Percentiles rank a stretch among this genome's conserved stretches.
phyloP scores from a whole-genome alignment of 2,329 filamentous ascomycete genomes.

The Polychaeton citri region DNA sequence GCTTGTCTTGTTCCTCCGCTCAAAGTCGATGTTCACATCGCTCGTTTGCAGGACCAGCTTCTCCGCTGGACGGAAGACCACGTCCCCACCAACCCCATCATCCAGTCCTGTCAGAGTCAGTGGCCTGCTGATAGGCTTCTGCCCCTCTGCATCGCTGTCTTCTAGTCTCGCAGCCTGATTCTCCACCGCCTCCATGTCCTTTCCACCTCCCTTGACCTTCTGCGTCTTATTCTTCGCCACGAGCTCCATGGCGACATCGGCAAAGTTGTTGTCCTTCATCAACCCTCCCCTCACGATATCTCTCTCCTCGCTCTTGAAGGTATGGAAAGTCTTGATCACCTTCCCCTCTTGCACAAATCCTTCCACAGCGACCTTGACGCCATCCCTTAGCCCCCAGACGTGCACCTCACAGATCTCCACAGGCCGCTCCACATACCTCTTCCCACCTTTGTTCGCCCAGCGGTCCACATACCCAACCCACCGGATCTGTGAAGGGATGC shows the following conservation, averaged over 20 bases:
- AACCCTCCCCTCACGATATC: conserved; percentile 48
- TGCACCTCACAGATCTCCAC: conserved; percentile 83
- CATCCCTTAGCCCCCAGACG: conserved; percentile 74
- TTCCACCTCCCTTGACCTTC: conserved; percentile 6
- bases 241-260: conserved; percentile 32
- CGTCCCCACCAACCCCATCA: conserved; percentile 49
- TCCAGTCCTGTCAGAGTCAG: conserved; percentile 7
- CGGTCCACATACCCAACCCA: conserved; percentile 82
- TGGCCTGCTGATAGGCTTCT: conserved; percentile 3
- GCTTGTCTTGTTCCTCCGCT: conserved; percentile 63
- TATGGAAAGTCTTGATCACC: conserved; percentile 70
- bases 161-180: background rate
- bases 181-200: conserved; percentile 1
- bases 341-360: conserved; percentile 83
- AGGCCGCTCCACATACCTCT: conserved; percentile 68
- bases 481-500: conserved; percentile 81
- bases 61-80: conserved; percentile 61
- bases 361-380: conserved; percentile 76
- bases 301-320: conserved; percentile 61
- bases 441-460: conserved; percentile 64
- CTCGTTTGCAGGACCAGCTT: conserved; percentile 62
- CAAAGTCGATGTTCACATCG: conserved; percentile 82
- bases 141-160: conserved; percentile 8
- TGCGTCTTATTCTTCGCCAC: conserved; percentile 22
- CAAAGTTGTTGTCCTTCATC: conserved; percentile 25